phyloP scores from a whole-genome alignment of 2,329 filamentous ascomycete genomes.

The Cercospora sp. region DNA sequence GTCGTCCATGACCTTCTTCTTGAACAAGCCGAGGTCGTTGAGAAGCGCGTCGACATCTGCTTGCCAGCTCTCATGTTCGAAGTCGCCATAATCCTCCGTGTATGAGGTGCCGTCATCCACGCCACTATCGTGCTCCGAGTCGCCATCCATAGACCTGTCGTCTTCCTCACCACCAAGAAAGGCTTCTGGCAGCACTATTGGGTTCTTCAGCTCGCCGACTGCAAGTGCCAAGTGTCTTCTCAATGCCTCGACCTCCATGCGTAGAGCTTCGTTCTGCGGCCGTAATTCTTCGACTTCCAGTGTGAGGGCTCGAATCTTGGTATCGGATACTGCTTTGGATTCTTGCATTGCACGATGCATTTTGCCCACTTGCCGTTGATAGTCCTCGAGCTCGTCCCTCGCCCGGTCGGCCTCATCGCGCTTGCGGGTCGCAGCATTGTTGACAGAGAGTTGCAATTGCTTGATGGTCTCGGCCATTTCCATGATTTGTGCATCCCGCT shows the following conservation, averaged over 20 bases:
- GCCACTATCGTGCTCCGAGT: slow-evolving; percentile 57
- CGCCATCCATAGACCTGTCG: slow-evolving; percentile 52
- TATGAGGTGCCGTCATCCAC: slow-evolving; percentile 51
- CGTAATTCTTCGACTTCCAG: slow-evolving; percentile 52
- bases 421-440: slow-evolving; percentile 61
- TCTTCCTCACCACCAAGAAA: slow-evolving; percentile 38
- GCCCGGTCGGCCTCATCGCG: slow-evolving; percentile 71
- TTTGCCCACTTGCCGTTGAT: slow-evolving; percentile 82
- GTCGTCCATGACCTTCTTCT: slow-evolving; percentile 83
- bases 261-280: slow-evolving; percentile 59
- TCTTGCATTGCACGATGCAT: slow-evolving; percentile 98
- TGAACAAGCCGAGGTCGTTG: slow-evolving; percentile 76
- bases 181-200: slow-evolving; percentile 65
- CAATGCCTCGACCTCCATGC: slow-evolving; percentile 76
- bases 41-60: slow-evolving; percentile 83
- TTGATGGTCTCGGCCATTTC: slow-evolving; percentile 97
- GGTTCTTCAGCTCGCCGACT: slow-evolving; percentile 83
- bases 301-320: slow-evolving; percentile 83
- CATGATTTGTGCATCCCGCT: slow-evolving; percentile 89
- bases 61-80: slow-evolving; percentile 56
- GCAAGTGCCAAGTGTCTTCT: slow-evolving; percentile 85
- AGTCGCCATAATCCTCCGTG: slow-evolving; percentile 48
- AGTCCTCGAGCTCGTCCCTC: slow-evolving; percentile 87
- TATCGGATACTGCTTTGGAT: slow-evolving; percentile 82
- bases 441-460: slow-evolving; percentile 72